These are phyloP conservation scores for Steccherinum ochraceum DNA, from an alignment of 768 basidiomycete genomes.

Conservation along the genomic window DNA sequence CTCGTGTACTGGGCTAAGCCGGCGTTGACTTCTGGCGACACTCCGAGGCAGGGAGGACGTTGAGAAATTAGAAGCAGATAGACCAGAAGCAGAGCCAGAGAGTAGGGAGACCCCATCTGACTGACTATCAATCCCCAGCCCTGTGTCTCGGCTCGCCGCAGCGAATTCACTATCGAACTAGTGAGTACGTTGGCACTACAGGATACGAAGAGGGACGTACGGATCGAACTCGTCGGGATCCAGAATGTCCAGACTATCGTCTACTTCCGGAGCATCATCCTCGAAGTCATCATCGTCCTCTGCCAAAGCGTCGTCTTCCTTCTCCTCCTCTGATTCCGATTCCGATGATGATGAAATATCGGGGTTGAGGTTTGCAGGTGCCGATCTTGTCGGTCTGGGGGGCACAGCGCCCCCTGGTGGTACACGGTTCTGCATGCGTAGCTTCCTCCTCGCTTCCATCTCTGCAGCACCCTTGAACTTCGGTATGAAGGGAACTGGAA, in stretches of 20 bases:
- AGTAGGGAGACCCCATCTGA: conserved; percentile 59
- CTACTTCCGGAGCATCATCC: conserved; percentile 25
- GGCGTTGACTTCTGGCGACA: conserved; percentile 15
- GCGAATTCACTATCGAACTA: conserved; percentile 55
- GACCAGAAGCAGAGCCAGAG: conserved; percentile 42
- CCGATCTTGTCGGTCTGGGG: conserved; percentile 25
- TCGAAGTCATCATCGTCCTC: conserved; percentile 46
- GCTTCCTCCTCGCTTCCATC: conserved; percentile 69
- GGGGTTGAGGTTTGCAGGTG: conserved; percentile 37
- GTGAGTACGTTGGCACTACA: too few relatives aligned
- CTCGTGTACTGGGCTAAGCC: conserved; percentile 38
- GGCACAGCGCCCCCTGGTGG: conserved; percentile 26
- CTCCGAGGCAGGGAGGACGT: conserved; percentile 47
- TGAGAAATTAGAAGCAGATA: conserved; percentile 53
- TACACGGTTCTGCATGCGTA: conserved; percentile 60
- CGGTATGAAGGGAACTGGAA: conserved; percentile 46
- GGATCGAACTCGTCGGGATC: conserved; percentile 71
- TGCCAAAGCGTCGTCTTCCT: conserved; percentile 40
- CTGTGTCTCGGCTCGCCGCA: conserved; percentile 36
- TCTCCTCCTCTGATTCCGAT: conserved; percentile 34
- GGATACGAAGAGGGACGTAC: conserved; percentile 34
- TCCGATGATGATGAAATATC: conserved; percentile 34
- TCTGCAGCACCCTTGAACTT: conserved; percentile 81
- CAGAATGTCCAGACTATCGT: conserved; percentile 38
- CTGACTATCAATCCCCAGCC: conserved; percentile 44